Conservation (phyloP, 148 eudicot species). For the Pharnaceum exiguum region DNA sequence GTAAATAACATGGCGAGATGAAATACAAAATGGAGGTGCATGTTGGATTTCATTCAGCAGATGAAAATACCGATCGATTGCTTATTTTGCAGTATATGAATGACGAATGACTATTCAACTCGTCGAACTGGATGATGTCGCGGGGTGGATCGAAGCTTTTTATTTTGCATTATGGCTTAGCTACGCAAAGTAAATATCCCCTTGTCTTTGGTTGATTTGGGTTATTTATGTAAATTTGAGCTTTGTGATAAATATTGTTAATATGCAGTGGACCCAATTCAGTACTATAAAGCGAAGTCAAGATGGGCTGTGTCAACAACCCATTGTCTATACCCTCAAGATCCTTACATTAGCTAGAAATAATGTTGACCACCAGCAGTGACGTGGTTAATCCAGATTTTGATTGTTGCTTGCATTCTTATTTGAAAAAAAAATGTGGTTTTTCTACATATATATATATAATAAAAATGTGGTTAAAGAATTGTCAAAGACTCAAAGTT, state of each 20-base stretch:
- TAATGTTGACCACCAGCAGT: constrained; percentile 16
- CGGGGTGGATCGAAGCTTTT: background rate
- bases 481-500: no score
- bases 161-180: background rate
- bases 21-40: no score
- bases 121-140: background rate
- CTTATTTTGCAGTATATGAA: no score
- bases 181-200: background rate
- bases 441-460: no score
- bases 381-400: constrained; percentile 5
- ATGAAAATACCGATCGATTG: no score
- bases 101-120: no score
- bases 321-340: constrained; percentile 27
- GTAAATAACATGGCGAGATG: no score
- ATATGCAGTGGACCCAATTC: constrained; percentile 23
- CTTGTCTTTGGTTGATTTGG: constrained; percentile 6
- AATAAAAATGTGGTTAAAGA: no score
- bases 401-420: background rate
- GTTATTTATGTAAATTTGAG: constrained; percentile 20
- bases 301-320: constrained; percentile 43
- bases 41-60: no score
- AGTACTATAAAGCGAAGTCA: constrained; percentile 24
- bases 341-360: constrained; percentile 19
- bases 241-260: constrained; percentile 1
- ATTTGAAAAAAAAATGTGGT: background rate